These are phyloP conservation scores for Choricystis sp. DNA, from an alignment of 139 green algal species.

Conservation along the genomic window DNA sequence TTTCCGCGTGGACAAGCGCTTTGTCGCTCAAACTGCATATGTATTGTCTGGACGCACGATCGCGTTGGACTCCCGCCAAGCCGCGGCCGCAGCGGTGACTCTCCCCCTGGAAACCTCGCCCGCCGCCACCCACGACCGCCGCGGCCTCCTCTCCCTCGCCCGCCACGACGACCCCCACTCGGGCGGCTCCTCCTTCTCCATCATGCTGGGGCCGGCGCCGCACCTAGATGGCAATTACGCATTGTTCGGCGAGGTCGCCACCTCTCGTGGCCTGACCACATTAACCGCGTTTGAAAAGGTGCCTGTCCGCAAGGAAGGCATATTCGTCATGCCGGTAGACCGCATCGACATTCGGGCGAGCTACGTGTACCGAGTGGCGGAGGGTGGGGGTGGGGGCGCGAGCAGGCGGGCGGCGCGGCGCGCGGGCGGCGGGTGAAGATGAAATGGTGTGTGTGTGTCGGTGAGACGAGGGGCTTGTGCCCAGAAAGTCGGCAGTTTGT, in stretches of 20 bases:
- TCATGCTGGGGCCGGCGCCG: conserved; percentile 60
- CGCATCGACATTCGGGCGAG: conserved; percentile 56
- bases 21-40: conserved; percentile 74
- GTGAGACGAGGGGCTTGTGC: too few species aligned
- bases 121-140: conserved; percentile 28
- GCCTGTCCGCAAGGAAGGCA: conserved; percentile 53
- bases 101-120: background rate
- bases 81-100: conserved; percentile 6
- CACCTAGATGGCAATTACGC: conserved; percentile 75
- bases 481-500: too few species aligned
- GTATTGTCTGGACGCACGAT: conserved; percentile 31
- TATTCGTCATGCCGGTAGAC: conserved; percentile 72
- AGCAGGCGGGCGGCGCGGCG: too few species aligned
- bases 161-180: conserved; percentile 64
- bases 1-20: conserved; percentile 57
- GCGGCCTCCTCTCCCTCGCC: conserved; percentile 67
- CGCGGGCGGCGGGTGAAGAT: too few species aligned
- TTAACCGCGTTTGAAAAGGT: conserved; percentile 35
- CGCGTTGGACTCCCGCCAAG: conserved; percentile 34
- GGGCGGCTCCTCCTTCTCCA: conserved; percentile 62
- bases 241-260: conserved; percentile 26
- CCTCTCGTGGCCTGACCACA: background rate
- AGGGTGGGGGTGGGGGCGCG: too few species aligned
- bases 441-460: too few species aligned
- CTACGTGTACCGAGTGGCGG: conserved; percentile 27